Conservation (phyloP, 140 eudicot species). For the Anethum foeniculum region DNA sequence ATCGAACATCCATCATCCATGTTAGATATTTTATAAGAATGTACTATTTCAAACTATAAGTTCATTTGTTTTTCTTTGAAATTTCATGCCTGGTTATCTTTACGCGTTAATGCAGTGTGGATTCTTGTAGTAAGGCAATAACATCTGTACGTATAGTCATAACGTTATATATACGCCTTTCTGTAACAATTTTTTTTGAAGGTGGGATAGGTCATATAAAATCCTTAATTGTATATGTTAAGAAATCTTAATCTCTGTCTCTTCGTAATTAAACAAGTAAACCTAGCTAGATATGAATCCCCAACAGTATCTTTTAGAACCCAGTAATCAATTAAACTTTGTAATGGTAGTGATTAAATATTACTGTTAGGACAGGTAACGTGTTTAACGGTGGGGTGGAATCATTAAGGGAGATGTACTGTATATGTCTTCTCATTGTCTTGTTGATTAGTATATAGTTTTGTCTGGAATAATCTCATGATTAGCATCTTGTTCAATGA, state of each 20-base stretch:
- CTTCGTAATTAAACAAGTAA: neutral
- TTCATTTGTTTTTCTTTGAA: too few species aligned
- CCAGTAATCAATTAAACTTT: neutral
- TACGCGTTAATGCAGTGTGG: too few species aligned
- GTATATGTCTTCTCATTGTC: slow-evolving; percentile 15
- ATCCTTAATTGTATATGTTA: neutral
- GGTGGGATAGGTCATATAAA: neutral
- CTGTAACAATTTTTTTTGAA: neutral
- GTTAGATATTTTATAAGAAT: too few species aligned
- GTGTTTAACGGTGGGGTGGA: slow-evolving; percentile 19
- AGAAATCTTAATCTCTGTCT: neutral
- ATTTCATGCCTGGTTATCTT: too few species aligned
- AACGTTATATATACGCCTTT: neutral
- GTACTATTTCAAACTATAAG: too few species aligned
- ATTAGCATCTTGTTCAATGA: slow-evolving; percentile 12
- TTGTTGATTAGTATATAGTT: slow-evolving; percentile 2
- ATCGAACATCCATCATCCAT: too few species aligned
- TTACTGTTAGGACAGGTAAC: slow-evolving; percentile 5
- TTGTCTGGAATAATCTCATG: slow-evolving; percentile 18
- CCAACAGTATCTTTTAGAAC: neutral
- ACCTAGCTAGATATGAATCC: neutral
- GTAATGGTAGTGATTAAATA: neutral
- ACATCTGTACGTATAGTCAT: too few species aligned
- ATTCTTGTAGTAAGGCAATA: too few species aligned
- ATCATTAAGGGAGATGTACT: slow-evolving; percentile 1